These are phyloP conservation scores for Fusarium sacchari DNA, from an alignment of 2,329 filamentous ascomycete genomes.

Conservation along the genomic window DNA sequence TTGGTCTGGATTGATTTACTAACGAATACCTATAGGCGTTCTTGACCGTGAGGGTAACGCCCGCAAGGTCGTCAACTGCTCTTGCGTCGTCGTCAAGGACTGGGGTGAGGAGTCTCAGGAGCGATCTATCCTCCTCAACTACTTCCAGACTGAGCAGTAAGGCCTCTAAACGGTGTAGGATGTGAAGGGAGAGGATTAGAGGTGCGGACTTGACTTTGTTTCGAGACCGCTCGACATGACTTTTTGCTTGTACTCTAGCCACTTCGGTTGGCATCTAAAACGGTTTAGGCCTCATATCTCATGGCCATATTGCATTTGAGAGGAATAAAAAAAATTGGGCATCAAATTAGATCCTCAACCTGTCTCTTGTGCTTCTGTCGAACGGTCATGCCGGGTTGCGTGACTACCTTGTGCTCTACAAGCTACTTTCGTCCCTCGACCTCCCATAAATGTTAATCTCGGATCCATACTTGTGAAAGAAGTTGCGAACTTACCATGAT, in stretches of 20 bases:
- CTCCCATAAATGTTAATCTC: conserved; percentile 36
- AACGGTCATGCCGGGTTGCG: not conserved
- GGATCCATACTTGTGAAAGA: not conserved
- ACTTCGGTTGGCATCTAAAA: conserved; percentile 59
- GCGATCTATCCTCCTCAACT: conserved; percentile 99
- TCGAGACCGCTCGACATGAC: conserved; percentile 49
- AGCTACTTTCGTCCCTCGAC: conserved; percentile 55
- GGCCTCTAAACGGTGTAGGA: conserved; percentile 46
- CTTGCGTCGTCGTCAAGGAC: conserved; percentile 99
- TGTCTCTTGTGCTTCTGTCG: not conserved
- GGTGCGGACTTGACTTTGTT: conserved; percentile 48
- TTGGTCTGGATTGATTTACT: conserved; percentile 38
- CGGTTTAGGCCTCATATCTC: conserved; percentile 49
- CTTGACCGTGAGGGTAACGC: conserved; percentile 99
- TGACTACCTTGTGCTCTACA: not conserved
- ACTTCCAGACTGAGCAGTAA: conserved; percentile 95
- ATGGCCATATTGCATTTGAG: conserved; percentile 50
- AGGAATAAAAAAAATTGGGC: conserved; percentile 54
- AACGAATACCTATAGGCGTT: conserved; percentile 72
- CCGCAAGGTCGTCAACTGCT: conserved; percentile 99
- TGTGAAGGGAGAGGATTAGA: conserved; percentile 54
- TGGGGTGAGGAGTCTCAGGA: conserved; percentile 99
- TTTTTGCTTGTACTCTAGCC: conserved; percentile 59
- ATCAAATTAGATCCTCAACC: conserved; percentile 39
- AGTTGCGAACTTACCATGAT: conserved; percentile 70